These are phyloP conservation scores for Scleroderma citrinum DNA, from an alignment of 768 basidiomycete genomes.

Conservation along the genomic window DNA sequence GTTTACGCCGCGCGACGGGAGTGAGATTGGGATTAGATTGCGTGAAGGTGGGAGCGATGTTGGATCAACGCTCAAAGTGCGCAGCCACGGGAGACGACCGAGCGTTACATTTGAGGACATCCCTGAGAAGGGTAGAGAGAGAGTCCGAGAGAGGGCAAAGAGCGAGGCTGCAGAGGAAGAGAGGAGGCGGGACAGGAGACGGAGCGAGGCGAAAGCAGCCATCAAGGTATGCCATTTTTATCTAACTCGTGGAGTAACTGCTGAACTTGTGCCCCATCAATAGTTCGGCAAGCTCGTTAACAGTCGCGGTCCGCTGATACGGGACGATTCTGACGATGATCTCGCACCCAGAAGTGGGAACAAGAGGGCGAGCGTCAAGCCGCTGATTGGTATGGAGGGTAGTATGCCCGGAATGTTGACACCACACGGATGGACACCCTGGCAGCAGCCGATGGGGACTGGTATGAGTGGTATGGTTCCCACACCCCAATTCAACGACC, in stretches of 20 bases:
- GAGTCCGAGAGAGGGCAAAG: conserved; percentile 28
- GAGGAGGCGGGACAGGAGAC: conserved; percentile 64
- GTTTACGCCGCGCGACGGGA: conserved; percentile 73
- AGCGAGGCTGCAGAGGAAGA: conserved; percentile 37
- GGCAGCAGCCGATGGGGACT: conserved; percentile 24
- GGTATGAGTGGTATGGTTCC: conserved; percentile 29
- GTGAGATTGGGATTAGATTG: conserved; percentile 40
- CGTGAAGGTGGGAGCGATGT: conserved; percentile 18
- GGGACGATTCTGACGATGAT: conserved; percentile 43
- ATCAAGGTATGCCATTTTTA: conserved; percentile 56
- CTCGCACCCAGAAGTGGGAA: conserved; percentile 15
- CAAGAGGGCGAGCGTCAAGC: conserved; percentile 33
- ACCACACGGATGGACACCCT: conserved; percentile 31
- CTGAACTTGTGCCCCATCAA: background rate
- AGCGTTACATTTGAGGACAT: conserved; percentile 71
- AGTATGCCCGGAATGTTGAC: conserved; percentile 21
- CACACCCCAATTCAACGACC: conserved; percentile 42
- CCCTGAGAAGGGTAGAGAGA: conserved; percentile 25
- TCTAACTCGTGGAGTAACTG: background rate
- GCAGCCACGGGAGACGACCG: conserved; percentile 42
- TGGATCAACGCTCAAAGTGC: conserved; percentile 24
- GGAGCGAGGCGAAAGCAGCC: conserved; percentile 80
- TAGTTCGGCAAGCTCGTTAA: conserved; percentile 89
- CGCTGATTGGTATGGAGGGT: conserved; percentile 25
- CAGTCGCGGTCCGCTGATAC: conserved; percentile 59